These are phyloP conservation scores for Schwanniomyces etchellsii DNA, from an alignment of 1,139 yeast species.

Conservation along the genomic window DNA sequence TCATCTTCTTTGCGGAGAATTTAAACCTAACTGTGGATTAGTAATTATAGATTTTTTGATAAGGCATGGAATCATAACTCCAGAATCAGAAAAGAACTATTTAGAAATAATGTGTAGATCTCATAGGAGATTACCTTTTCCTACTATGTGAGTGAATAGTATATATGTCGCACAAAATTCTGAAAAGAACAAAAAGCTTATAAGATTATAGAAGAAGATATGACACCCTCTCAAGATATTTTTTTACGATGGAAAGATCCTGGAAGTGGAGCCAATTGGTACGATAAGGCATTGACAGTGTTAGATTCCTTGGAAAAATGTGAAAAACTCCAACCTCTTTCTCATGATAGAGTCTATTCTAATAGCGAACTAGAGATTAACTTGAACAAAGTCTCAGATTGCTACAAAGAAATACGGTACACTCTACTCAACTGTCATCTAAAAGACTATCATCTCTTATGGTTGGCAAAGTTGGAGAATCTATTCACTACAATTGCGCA, in stretches of 20 bases:
- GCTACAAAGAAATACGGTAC: neutral
- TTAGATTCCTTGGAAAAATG: too few relatives aligned
- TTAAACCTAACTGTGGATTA: slow-evolving; percentile 86
- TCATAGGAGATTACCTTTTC: slow-evolving; percentile 72
- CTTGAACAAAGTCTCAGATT: too few relatives aligned
- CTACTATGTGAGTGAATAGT: slow-evolving; percentile 28
- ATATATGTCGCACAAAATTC: slow-evolving; percentile 1
- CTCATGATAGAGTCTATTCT: too few relatives aligned
- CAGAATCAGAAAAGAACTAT: slow-evolving; percentile 60
- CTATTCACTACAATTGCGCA: neutral
- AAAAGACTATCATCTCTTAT: neutral
- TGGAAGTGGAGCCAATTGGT: too few relatives aligned
- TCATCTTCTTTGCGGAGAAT: slow-evolving; percentile 48
- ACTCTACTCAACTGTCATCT: neutral
- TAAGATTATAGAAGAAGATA: too few relatives aligned
- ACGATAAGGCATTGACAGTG: too few relatives aligned
- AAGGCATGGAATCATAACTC: slow-evolving; percentile 66
- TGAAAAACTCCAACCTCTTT: too few relatives aligned
- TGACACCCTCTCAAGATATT: too few relatives aligned
- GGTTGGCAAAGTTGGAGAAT: neutral
- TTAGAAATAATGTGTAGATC: slow-evolving; percentile 50
- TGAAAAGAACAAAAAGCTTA: too few relatives aligned
- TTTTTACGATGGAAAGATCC: too few relatives aligned
- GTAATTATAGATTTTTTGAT: slow-evolving; percentile 78
- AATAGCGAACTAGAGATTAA: too few relatives aligned